Evolutionary conservation across 306 rosid genomes (phyloP), one percentile per base, ranked within the genome.

Genomic region (Nissolia schottii): DNA sequence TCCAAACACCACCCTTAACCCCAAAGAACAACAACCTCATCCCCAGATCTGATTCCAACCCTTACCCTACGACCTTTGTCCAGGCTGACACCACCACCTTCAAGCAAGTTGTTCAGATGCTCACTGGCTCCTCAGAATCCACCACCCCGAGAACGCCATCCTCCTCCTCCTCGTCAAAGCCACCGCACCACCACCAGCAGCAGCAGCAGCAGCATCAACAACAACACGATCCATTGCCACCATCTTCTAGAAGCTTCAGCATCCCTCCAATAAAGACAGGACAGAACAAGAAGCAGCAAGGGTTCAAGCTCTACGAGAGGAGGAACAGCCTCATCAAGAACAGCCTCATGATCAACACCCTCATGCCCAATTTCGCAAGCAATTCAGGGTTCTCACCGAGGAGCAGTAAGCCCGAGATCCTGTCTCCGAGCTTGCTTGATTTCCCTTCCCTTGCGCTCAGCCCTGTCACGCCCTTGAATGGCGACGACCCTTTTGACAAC

Each of bases 31-130:
- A n/a, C n/a, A n/a, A n/a, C n/a, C n/a, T n/a, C 60, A 84, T 84
- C 0, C 99, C 96, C 81, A 91, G 99, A 94, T 91, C 99, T 87
- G 99, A 94, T 51, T 65, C 91, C 51, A 85, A 86, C 48, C 97
- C 97, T 5, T 89, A 94, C 48, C 96, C 97, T 20, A 94, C 99
- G 0, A 94, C 99, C 29, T 94, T 94, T 74, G 97, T 94, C 9
- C 99, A 94, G 64, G 99, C 99, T 1, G 96, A 94, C 73, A 79
- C 96, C 54, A 70, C 97, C 22, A 91, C 73, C 75, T 94, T 94
- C 96, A 94, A 94, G 63, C 97, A 91, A 2, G 99, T 94, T 0
- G 99, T 94, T 77, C 99, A 94, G 83, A 89, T 91, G 97, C 89
- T 94, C 64, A 94, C 99, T 0, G 99, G 99, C 51, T 89, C 97